Evolutionary conservation across 2,329 filamentous ascomycete species (phyloP).

Genomic region (Cladorrhinum sp.): DNA sequence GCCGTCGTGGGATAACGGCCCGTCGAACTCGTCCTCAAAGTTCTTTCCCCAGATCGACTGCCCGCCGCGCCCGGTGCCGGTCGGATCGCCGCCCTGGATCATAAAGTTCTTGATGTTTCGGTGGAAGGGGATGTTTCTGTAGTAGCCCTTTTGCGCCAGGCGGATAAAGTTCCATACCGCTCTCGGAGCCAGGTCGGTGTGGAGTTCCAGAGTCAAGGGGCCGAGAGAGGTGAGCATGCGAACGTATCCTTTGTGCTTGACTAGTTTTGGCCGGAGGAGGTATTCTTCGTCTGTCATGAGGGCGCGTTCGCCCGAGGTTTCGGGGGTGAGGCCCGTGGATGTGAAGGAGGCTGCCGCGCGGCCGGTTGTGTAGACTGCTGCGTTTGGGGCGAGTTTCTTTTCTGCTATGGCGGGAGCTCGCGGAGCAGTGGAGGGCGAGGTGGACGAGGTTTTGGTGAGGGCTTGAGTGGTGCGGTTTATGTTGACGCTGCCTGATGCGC

Average conservation of each 20-base stretch:
- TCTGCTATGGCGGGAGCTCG: constrained; percentile 47
- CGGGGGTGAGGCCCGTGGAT: constrained; percentile 86
- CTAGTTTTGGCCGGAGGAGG: constrained; percentile 84
- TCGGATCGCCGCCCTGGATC: constrained; percentile 95
- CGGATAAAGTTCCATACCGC: constrained; percentile 97
- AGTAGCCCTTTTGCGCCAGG: constrained; percentile 85
- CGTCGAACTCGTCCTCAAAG: constrained; percentile 91
- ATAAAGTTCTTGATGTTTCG: constrained; percentile 95
- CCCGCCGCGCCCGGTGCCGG: constrained; percentile 88
- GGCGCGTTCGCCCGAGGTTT: constrained; percentile 83
- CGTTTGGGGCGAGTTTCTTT: constrained; percentile 70
- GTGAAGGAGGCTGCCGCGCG: constrained; percentile 92
- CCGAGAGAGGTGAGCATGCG: constrained; percentile 84
- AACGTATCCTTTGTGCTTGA: constrained; percentile 89
- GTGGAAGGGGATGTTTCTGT: constrained; percentile 80
- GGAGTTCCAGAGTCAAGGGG: constrained; percentile 81
- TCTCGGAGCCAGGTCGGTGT: constrained; percentile 85
- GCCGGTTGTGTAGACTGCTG: constrained; percentile 86
- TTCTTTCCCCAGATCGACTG: constrained; percentile 90
- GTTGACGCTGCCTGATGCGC: constrained; percentile 58
- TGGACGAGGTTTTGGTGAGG: constrained; percentile 24
- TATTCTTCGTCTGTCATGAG: constrained; percentile 91
- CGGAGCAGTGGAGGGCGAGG: constrained; percentile 20
- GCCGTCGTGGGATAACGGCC: constrained; percentile 76
- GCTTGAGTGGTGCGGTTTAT: constrained; percentile 52